Evolutionary conservation across 176 grass and related monocot genomes (phyloP), one percentile per base, ranked within the genome.

Genomic region (Carex littledalei): DNA sequence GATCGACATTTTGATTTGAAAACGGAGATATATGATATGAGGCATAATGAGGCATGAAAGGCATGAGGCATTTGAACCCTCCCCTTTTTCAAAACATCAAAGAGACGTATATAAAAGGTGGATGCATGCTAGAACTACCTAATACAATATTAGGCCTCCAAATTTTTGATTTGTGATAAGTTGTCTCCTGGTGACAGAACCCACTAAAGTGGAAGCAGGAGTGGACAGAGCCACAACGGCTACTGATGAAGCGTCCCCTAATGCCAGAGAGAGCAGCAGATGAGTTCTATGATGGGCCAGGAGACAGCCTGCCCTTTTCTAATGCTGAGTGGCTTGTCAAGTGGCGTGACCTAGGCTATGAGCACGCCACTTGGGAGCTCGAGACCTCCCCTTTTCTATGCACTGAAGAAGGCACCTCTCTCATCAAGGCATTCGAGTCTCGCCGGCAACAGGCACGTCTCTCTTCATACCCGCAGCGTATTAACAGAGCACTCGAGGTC

Each of bases 291-390:
- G 58, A 78, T 26, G 83, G 77, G 8, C 60, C 89, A 22, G 87
- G 84, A 83, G 66, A 89, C 69, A 84, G 70, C 22, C 55, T 88
- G 47, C 32, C 65, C 75, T 91, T 76, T 63, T 94, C 90, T 84
- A 92, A 94, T 83, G 80, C 43, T 1, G 94, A 97, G 86, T 97
- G 90, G 90, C 78, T 94, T 59, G 94, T 97, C 47, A 97, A 97
- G 88, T 97, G 94, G 94, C 92, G 90, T 35, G 92, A 86, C 70
- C 83, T 94, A 70, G 92, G 92, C 7, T 94, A 97, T 34, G 94
- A 97, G 69, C 71, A 94, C 52, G 87, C 89, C 13, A 97, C 94
- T 73, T 97, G 94, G 94, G 94, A 97, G 83, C 80, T 94, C 20
- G 94, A 92, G 59, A 85, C 67, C 82, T 92, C 94, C 43, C 80